Base-by-base conservation (phyloP, 2,329 filamentous ascomycete species). In the Diaporthe capsici region DNA sequence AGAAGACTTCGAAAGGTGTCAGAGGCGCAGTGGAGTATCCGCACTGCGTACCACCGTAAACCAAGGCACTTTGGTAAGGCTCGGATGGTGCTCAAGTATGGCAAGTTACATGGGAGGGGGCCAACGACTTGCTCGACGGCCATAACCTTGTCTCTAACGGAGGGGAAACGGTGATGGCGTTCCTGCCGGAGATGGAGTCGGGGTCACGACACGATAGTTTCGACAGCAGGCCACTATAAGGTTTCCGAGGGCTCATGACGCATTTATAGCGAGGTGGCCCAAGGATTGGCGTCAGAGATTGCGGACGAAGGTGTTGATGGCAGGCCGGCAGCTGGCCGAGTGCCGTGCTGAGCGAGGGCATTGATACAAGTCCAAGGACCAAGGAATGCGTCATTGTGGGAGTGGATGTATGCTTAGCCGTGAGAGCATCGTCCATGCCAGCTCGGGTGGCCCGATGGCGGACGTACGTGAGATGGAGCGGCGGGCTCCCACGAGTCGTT, bases 1-100 rank as follows among this genome's bases (percentile, higher is more conserved):
- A 75, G 57, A 75, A 75, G 25, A 28, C 67, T 67, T 67, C 57
- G 73, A 75, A 61, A 25, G 61, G 67, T 65, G 47, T 42, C 58
- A 53, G 44, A 28, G 8, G 31, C 44, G n/a, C 20, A 28, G 25
- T 49, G n/a, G 37, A 63, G 57, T 53, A 53, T 53, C 58, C 34
- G 44, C 47, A 31, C n/a, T 9, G 47, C 28, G 55, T 60, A 15
- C 70, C 22, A 60, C 70, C 39, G 28, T 51, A 61, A 25, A 34
- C 39, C 42, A n/a, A 17, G 34, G 34, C 22, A 13, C 12, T 55
- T 22, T 39, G 49, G n/a, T 22, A 42, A 28, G 34, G 34, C 49
- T 55, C 65, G 65, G 65, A 55, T 34, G 65, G 34, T 70, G 37
- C 65, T 39, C 49, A 22, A 55, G 34, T 22, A 3, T 22, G 65